Evolutionary conservation across 2,329 filamentous ascomycete genomes (phyloP).

Genomic region (Rhinocladiella mackenziei): DNA sequence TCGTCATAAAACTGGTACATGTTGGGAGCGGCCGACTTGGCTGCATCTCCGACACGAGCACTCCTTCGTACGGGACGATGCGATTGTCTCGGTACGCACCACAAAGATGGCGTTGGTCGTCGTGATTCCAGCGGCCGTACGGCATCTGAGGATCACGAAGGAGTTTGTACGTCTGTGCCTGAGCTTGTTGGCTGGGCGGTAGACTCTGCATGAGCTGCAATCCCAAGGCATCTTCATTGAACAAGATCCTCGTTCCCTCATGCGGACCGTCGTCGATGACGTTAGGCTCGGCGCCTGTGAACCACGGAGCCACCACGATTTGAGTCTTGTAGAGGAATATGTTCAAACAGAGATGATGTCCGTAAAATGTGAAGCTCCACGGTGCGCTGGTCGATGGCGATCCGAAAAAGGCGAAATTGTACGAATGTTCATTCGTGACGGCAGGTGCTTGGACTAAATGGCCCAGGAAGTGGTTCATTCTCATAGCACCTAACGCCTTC

Average conservation of each 20-base stretch:
- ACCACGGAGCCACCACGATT: conserved; percentile 68
- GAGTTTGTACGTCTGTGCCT: conserved; percentile 55
- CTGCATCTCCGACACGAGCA: too few relatives aligned
- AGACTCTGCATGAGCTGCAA: conserved; percentile 67
- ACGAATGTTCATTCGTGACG: conserved; percentile 70
- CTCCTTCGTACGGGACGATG: conserved; percentile 68
- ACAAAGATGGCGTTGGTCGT: conserved; percentile 73
- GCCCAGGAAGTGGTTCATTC: conserved; percentile 70
- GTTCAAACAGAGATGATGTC: conserved; percentile 72
- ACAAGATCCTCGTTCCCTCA: conserved; percentile 62
- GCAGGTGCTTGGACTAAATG: conserved; percentile 58
- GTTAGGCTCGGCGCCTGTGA: conserved; percentile 77
- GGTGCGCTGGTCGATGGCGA: conserved; percentile 53
- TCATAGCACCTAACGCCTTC: conserved; percentile 68
- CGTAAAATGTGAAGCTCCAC: conserved; percentile 73
- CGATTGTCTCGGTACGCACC: conserved; percentile 77
- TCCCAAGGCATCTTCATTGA: conserved; percentile 61
- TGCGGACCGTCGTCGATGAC: conserved; percentile 63
- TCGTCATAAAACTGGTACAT: too few relatives aligned
- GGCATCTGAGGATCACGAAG: conserved; percentile 65
- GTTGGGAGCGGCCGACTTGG: too few relatives aligned
- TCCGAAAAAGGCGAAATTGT: conserved; percentile 72
- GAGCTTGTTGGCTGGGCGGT: conserved; percentile 41
- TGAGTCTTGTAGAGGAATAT: conserved; percentile 63
- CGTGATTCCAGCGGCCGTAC: conserved; percentile 66